Base-by-base conservation (phyloP, 2,329 filamentous ascomycete species). In the Lizonia empirigonia region DNA sequence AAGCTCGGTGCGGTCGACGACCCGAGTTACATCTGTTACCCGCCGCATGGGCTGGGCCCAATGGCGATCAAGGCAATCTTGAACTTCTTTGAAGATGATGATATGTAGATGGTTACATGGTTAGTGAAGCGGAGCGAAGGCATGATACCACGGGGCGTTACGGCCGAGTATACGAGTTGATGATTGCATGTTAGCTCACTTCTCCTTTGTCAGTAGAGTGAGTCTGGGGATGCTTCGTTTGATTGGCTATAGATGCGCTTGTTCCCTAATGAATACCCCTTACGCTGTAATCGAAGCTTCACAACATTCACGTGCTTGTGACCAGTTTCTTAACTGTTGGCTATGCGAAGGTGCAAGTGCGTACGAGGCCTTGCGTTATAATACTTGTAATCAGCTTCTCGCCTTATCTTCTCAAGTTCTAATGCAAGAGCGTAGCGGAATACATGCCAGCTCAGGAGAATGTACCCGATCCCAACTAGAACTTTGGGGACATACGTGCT, bases 1-100 rank as follows among this genome's bases (percentile, higher is more conserved):
- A 97, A 97, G 81, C 85, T 97, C 71, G 92, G 92, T 44, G 89
- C 89, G 4, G 78, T 85, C 50, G 90, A 92, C 54, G 91, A 96
- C 67, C 85, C 89, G 38, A 85, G 93, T 22, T 97, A 90, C 74
- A 91, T 97, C 60, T 91, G 90, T 69, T 97, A 96, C 74, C 92
- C 92, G 32, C 86, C 88, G 50, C 87, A 91, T 67, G 91, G 92
- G 7, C 80, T 97, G 22, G 91, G 91, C 1, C 85, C 92, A 36
- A 84, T 86, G 56, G 92, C 91, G 34, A 85, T 91, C 56, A 85
- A 89, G 70, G 90, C 91, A n/a, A 85, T 97, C 61, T 81, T 96
- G 76, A 89, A 87, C 70, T 96, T 96, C 78, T 94, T 96, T 74
- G 90, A 90, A 59, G 84, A 85, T 22, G 68, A 71, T 30, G 67